Base-by-base conservation (phyloP, 2,329 filamentous ascomycete genomes). In the Ustilaginoidea virens region DNA sequence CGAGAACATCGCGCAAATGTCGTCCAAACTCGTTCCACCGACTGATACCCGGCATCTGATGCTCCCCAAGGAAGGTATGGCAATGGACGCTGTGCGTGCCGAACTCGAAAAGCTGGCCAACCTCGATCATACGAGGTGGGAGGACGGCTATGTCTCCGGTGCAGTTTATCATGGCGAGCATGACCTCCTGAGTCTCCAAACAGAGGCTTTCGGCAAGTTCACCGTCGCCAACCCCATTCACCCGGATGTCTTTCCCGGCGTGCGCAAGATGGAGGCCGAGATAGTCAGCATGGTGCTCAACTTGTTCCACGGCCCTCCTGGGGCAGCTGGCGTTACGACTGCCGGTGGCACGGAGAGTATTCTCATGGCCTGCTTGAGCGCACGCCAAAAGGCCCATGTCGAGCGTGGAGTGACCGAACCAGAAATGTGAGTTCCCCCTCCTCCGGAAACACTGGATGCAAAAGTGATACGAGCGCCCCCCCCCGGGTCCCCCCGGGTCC, bases 181-280 rank as follows among this genome's bases (percentile, higher is more conserved):
- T 22, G 75, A 79, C 25, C 58, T 98, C 41, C 57, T 90, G 35
- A 71, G 78, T 46, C 61, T 98, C 22, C 90, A 98, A 60, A 80
- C 81, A 5, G 82, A 94, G 50, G 87, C 90, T 1, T 96, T 87
- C 63, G 80, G 80, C 39, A 80, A 80, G 53, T 98, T 98, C 52
- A 87, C 85, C 28, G 90, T 98, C 17, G 71, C 85, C 22, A 98
- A 98, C 53, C 90, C 90, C 3, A 90, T 98, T 41, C 90, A 98
- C 52, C 90, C 90, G 5, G 90, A 98, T 56, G 87, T 98, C 24
- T 98, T 98, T 58, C 90, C 90, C 11, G 90, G 87, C 17, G 86
- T 98, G 29, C 68, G 90, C 45, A 98, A 98, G 69, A 98, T 98
- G 90, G 90, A 98, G 61, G 87, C 90, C 25, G 90, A 98, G 60